phyloP scores from a whole-genome alignment of 2,329 filamentous ascomycete species.

The Atkinsonella hypoxylon region DNA sequence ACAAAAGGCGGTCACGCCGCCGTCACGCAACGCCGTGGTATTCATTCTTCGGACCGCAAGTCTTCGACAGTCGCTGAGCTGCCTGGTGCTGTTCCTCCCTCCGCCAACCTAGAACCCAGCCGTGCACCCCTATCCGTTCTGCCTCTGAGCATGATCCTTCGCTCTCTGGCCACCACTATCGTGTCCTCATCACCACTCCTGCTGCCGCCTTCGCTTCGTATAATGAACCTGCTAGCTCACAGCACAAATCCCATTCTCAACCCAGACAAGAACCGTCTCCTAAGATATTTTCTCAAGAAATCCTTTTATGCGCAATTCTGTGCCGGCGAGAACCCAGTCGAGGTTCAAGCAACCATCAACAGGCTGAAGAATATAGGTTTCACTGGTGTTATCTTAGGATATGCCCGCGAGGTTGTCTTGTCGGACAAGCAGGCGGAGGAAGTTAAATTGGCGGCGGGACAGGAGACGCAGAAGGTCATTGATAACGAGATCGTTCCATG shows the following conservation, averaged over 20 bases:
- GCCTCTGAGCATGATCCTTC: constrained; percentile 52
- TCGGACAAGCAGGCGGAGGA: constrained; percentile 38
- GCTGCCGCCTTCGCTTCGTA: constrained; percentile 54
- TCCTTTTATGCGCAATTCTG: constrained; percentile 91
- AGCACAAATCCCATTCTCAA: constrained; percentile 54
- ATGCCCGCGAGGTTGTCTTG: constrained; percentile 70
- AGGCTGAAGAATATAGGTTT: constrained; percentile 65
- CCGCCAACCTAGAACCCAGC: constrained; percentile 14
- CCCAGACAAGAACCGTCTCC: constrained; percentile 62
- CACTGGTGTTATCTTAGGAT: constrained; percentile 72
- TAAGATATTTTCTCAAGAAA: constrained; percentile 60
- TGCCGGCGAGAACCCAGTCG: constrained; percentile 59
- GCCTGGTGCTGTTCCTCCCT: constrained; percentile 18
- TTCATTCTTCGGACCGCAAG: constrained; percentile 26
- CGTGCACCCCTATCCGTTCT: constrained; percentile 50
- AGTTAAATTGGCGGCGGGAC: constrained; percentile 30
- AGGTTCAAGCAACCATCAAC: constrained; percentile 55
- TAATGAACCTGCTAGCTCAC: constrained; percentile 59
- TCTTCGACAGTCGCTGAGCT: constrained; percentile 23
- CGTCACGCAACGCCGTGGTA: constrained; percentile 13
- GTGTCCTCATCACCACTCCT: constrained; percentile 61
- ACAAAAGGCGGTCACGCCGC: not conserved
- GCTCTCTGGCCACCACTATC: constrained; percentile 56
- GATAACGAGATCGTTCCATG: constrained; percentile 56
- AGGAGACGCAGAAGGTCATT: constrained; percentile 36